phyloP scores from a whole-genome alignment of 352 stramenopile genomes.

The Pythium scleroteichum region DNA sequence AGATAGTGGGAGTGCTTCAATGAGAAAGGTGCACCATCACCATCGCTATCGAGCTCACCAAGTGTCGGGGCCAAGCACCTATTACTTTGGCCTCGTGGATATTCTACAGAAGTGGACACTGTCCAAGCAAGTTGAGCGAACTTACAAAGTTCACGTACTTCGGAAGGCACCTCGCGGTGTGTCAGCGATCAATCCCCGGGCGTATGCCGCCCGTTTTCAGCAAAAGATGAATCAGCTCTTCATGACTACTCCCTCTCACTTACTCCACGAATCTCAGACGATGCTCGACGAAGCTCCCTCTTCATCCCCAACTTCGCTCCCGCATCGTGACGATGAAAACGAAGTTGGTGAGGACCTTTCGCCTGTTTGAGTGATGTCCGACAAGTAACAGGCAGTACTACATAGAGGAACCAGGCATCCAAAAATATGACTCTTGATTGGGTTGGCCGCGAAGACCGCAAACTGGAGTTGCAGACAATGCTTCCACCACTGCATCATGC shows the following conservation, averaged over 20 bases:
- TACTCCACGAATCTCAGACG: conserved; percentile 25
- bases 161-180: conserved; percentile 70
- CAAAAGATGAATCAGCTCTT: conserved; percentile 86
- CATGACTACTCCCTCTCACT: conserved; percentile 42
- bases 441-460: too few relatives aligned
- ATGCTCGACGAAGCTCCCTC: conserved; percentile 27
- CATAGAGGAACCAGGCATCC: too few relatives aligned
- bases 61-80: conserved; percentile 82
- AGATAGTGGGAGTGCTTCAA: conserved; percentile 9
- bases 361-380: too few relatives aligned
- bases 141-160: conserved; percentile 84
- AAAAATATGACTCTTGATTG: too few relatives aligned
- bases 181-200: conserved; percentile 68
- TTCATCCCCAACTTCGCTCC: too few relatives aligned
- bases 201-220: conserved; percentile 79
- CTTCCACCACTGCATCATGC: conserved; percentile 2
- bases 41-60: conserved; percentile 75
- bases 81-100: conserved; percentile 91
- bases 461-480: too few relatives aligned
- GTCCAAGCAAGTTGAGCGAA: conserved; percentile 71
- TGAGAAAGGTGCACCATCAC: neutral
- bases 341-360: too few relatives aligned
- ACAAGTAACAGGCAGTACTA: too few relatives aligned
- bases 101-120: conserved; percentile 89
- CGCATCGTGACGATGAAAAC: conserved; percentile 12